These are phyloP conservation scores for Craterostigma plantagineum DNA, from an alignment of 257 asterid species.

Conservation along the genomic window DNA sequence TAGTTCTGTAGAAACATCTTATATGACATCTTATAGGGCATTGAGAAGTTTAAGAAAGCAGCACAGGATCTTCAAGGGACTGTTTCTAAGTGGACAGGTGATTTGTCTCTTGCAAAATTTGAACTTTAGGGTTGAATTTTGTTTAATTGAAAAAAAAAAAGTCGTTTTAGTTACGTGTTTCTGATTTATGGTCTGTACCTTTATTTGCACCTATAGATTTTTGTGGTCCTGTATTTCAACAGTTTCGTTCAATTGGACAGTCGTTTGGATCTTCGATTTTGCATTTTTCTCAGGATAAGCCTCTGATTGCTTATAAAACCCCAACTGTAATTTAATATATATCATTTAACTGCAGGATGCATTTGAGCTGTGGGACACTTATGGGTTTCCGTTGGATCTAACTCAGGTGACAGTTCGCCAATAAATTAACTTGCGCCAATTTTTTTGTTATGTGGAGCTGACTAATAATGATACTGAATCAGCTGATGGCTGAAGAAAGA, in stretches of 20 bases:
- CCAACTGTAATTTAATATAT: neutral
- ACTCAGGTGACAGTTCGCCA: slow-evolving; percentile 51
- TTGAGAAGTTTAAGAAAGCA: slow-evolving; percentile 81
- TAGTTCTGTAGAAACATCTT: no score
- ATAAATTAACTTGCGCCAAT: neutral
- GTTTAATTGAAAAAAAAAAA: no score
- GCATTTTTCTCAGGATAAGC: no score
- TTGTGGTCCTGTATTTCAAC: no score
- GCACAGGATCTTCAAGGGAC: slow-evolving; percentile 67
- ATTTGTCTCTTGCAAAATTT: slow-evolving; percentile 9
- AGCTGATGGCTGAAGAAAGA: slow-evolving; percentile 98
- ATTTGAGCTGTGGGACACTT: slow-evolving; percentile 91
- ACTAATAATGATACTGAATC: slow-evolving; percentile 11
- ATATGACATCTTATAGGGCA: slow-evolving; percentile 36
- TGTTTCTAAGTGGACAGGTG: slow-evolving; percentile 72
- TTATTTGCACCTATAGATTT: no score
- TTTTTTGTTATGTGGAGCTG: neutral
- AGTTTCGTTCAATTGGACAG: no score
- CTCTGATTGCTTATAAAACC: neutral
- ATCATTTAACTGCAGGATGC: slow-evolving; percentile 58
- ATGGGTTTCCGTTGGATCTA: slow-evolving; percentile 91
- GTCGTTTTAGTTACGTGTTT: no score
- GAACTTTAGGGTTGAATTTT: neutral
- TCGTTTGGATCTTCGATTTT: no score
- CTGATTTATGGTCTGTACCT: no score